Conservation (phyloP, 2,329 filamentous ascomycete species). For the Hortaea werneckii region DNA sequence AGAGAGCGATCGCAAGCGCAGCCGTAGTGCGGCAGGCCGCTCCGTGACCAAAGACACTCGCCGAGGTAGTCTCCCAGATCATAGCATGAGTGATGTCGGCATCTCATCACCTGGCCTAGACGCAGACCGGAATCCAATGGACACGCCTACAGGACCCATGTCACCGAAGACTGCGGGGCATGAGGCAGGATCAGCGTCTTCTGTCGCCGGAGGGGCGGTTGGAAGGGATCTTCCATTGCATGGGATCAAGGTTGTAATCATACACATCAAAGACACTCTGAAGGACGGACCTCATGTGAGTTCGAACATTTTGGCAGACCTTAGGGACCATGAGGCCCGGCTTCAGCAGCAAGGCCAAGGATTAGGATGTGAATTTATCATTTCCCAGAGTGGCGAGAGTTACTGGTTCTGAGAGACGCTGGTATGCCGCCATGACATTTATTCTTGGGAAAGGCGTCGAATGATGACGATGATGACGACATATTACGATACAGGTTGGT, state of each 20-base stretch:
- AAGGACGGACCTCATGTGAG: conserved; percentile 56
- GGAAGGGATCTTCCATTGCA: conserved; percentile 42
- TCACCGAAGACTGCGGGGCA: conserved; percentile 12
- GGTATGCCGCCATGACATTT: neutral
- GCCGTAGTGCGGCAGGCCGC: conserved; percentile 19
- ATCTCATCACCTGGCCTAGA: conserved; percentile 7
- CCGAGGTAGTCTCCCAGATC: conserved; percentile 15
- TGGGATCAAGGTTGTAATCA: conserved; percentile 73
- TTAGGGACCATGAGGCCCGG: conserved; percentile 51
- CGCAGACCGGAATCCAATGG: conserved; percentile 6
- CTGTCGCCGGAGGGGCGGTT: conserved; percentile 2
- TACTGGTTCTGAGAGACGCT: conserved; percentile 36
- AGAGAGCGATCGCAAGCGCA: conserved; percentile 23
- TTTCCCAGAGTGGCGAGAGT: conserved; percentile 56
- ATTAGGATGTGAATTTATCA: conserved; percentile 70
- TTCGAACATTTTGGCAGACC: conserved; percentile 59
- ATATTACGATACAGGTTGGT: too few relatives aligned
- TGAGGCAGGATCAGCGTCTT: neutral
- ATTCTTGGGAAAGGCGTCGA: too few relatives aligned
- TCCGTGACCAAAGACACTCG: conserved; percentile 9
- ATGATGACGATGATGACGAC: too few relatives aligned
- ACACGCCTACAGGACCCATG: conserved; percentile 3
- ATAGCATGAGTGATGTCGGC: conserved; percentile 5
- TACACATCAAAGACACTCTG: conserved; percentile 85
- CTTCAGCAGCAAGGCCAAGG: conserved; percentile 40